Base-by-base conservation (phyloP, 768 basidiomycete genomes). In the Calocybe gangraenosa region DNA sequence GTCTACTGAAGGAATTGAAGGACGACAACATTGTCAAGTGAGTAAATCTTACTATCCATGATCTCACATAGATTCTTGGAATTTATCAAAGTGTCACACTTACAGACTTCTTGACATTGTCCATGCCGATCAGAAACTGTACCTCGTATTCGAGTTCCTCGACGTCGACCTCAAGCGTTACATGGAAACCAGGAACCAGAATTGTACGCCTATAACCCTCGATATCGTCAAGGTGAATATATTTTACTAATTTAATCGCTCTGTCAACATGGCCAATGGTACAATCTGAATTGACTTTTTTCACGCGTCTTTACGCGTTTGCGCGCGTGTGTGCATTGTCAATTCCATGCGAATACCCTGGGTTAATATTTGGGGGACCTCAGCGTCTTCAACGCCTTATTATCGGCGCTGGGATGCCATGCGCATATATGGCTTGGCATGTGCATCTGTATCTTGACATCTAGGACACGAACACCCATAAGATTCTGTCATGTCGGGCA, bases 141-240 rank as follows among this genome's bases (percentile, higher is more conserved):
- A 94, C 68, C 83, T 99, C 48, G 96, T 99, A 25, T 96, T 93
- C 61, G 96, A 99, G 67, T 98, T 93, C 66, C 76, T 99, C 45
- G 94, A 99, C 60, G 84, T 94, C 47, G 96, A 99, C 67, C 69
- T 99, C 51, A 99, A 99, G 66, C 79, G 88, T 25, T 99, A 94
- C 67, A 97, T 98, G 80, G 96, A 98, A 62, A 81, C 82, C 30
- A 82, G 84, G 40, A 93, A 78, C 61, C 79, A 75, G 59, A 70
- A 68, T 40, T 79, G 84, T 46, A 79, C 77, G 32, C 88, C 90
- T 33, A 82, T 97, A 51, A 71, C 81, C 17, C 71, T 75, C 37
- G 77, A 78, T 22, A 81, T 87, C 51, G 82, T 84, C 66, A 92
- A 94, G 84, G 94, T 92, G 57, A 59, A 85, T 30, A 28, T 40